phyloP scores from a whole-genome alignment of 768 basidiomycete species.

The Tylopilus felleus region DNA sequence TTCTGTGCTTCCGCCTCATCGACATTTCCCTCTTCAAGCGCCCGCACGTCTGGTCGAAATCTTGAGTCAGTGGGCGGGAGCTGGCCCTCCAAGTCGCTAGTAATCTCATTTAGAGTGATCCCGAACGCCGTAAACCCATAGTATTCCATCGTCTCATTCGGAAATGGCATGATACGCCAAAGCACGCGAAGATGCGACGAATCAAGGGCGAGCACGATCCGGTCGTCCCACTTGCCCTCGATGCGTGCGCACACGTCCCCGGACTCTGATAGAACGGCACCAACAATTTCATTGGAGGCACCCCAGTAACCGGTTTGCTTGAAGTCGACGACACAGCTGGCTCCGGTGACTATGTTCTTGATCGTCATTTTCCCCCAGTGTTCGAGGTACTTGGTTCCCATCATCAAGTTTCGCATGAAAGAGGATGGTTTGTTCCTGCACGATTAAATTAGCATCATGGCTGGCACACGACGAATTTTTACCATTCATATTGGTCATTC shows the following conservation, averaged over 20 bases:
- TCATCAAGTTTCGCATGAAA: slow-evolving; percentile 86
- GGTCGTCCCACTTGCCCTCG: slow-evolving; percentile 92
- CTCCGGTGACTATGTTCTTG: slow-evolving; percentile 53
- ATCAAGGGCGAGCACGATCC: slow-evolving; percentile 65
- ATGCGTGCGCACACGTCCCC: slow-evolving; percentile 57
- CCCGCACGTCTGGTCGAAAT: slow-evolving; percentile 75
- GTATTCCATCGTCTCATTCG: slow-evolving; percentile 63
- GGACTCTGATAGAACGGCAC: slow-evolving; percentile 49
- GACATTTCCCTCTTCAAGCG: slow-evolving; percentile 73
- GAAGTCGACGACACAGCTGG: slow-evolving; percentile 74
- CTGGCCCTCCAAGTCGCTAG: slow-evolving; percentile 56
- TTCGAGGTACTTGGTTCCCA: slow-evolving; percentile 88
- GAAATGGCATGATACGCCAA: slow-evolving; percentile 75
- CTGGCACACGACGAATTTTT: slow-evolving; percentile 14
- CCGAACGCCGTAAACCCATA: slow-evolving; percentile 84
- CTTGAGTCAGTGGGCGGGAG: slow-evolving; percentile 83
- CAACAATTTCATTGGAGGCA: slow-evolving; percentile 67
- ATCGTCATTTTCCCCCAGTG: slow-evolving; percentile 79
- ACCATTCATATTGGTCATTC: slow-evolving; percentile 71
- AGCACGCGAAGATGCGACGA: slow-evolving; percentile 67
- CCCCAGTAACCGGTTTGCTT: slow-evolving; percentile 86
- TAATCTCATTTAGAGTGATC: slow-evolving; percentile 79
- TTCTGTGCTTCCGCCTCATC: slow-evolving; percentile 74
- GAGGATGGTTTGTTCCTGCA: slow-evolving; percentile 81
- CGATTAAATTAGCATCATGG: background rate